Evolutionary conservation across 1,284 basidiomycete genomes (phyloP).

Genomic region (Entoloma clypeatum): DNA sequence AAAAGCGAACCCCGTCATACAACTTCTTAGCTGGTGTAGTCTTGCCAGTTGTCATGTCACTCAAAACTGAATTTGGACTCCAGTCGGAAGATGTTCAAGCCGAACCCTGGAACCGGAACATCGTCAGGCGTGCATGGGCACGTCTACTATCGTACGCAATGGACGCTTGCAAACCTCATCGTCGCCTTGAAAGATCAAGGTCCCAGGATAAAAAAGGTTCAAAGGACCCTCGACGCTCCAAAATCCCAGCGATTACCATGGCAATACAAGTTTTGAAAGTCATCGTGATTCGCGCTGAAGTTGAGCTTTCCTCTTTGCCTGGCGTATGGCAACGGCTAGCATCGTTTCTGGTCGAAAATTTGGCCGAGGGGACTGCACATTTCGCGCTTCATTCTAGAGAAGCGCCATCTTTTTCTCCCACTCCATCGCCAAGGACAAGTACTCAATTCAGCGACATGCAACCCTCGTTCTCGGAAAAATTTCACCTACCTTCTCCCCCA

Average conservation of each 20-base stretch:
- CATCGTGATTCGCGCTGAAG: slow-evolving; percentile 59
- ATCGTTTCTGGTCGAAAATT: slow-evolving; percentile 41
- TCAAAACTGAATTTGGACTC: slow-evolving; percentile 51
- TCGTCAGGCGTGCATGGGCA: slow-evolving; percentile 56
- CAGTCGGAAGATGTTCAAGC: slow-evolving; percentile 38
- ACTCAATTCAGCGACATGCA: slow-evolving; percentile 32
- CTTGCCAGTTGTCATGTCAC: slow-evolving; percentile 55
- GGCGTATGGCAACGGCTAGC: slow-evolving; percentile 63
- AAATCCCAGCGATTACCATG: slow-evolving; percentile 47
- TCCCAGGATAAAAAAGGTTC: slow-evolving; percentile 36
- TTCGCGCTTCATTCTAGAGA: slow-evolving; percentile 45
- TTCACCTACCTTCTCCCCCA: slow-evolving; percentile 17
- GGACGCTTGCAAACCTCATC: slow-evolving; percentile 36
- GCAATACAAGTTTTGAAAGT: slow-evolving; percentile 70
- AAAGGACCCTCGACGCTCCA: slow-evolving; percentile 28
- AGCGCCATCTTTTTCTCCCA: slow-evolving; percentile 44
- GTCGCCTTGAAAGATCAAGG: slow-evolving; percentile 33
- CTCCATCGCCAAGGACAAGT: slow-evolving; percentile 38
- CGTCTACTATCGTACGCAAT: slow-evolving; percentile 62
- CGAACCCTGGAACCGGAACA: slow-evolving; percentile 42
- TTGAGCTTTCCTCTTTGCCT: slow-evolving; percentile 53
- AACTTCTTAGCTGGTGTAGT: slow-evolving; percentile 57
- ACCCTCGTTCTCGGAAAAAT: slow-evolving; percentile 25
- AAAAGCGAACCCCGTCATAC: slow-evolving; percentile 51
- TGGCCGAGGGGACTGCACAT: slow-evolving; percentile 55